Base-by-base conservation (phyloP, 768 basidiomycete species). In the Harrya chromipes region DNA sequence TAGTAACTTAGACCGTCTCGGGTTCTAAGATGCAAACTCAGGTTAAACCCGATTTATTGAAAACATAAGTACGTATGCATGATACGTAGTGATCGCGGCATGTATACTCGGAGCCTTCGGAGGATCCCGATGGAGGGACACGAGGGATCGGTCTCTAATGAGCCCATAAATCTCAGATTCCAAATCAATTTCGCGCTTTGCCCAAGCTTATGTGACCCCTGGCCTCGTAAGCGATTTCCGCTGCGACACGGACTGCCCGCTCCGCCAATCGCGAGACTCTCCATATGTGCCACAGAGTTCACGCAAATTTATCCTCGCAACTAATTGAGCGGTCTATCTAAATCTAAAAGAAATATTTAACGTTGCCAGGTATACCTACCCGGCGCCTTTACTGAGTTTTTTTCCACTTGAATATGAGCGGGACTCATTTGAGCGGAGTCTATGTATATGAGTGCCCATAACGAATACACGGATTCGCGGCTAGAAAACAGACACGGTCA, bases 141-240 rank as follows among this genome's bases (percentile, higher is more conserved):
- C 40, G 61, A 47, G 39, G 46, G 44, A 55, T 55, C 42, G 53
- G 47, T 50, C 46, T 45, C 14, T 55, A 48, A 59, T 50, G 52
- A 52, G 49, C 46, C 46, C 39, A 57, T 50, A 45, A 69, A 66
- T 65, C 63, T 69, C 42, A 69, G 67, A 67, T 66, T 63, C 34
- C 38, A 43, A n/a, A 17, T 40, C 54, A 44, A 54, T 47, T 58
- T 54, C 50, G 46, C 42, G 38, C 27, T 40, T 27, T 40, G 45
- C 36, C 41, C 23, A 40, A 52, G 47, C 31, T 38, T 52, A 53
- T 50, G 53, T 44, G 48, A 47, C 61, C 60, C 61, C 57, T 60
- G 60, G 57, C 21, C 36, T 41, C 20, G 19, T 54, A 63, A 52
- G 48, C 57, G 48, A 47, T 21, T 49, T 29, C 52, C 43, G 43